Evolutionary conservation across 768 basidiomycete genomes (phyloP), one percentile per base, ranked within the genome.

Genomic region (Rhizopogon rudus): DNA sequence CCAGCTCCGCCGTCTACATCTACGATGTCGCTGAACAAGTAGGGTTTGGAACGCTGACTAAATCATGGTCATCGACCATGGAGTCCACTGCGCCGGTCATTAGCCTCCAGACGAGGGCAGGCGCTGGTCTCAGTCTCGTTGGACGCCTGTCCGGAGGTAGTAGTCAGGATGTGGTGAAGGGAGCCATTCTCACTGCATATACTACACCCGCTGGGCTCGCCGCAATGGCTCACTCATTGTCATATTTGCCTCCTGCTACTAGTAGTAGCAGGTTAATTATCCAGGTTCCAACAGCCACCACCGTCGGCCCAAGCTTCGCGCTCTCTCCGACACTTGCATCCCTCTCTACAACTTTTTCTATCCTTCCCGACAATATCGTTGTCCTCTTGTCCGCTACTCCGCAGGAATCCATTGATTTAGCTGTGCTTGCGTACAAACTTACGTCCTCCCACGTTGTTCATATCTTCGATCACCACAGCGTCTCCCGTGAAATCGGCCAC

Each of bases 381-480:
- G 77, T 97, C 41, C 71, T 97, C 48, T 78, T 96, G 53, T 95
- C 93, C 40, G 85, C 92, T 2, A 86, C 89, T 3, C 84, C 93
- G 1, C 87, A 89, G 60, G 92, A 97, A 67, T 77, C 89, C 14
- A 80, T 86, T 45, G 88, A 92, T 63, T 81, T 93, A 53, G 82
- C 93, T 3, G 64, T 81, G 28, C 77, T 92, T 46, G 77, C 92
- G n/a, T 94, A 94, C 75, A 78, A 76, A 56, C 70, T 89, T 49
- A 77, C 78, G 14, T 67, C 73, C 17, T 79, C 74, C 41, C 91
- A 96, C 69, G 84, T 91, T 54, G 79, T 94, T 53, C 93, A 98
- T 68, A 73, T 98, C 41, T 94, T 98, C 65, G 94, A 98, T 70
- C 91, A 96, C 62, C 79, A 90, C 65, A 82, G 83, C 57, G 78